Evolutionary conservation across 1,284 basidiomycete genomes (phyloP).

Genomic region (Coriolopsis trogii): DNA sequence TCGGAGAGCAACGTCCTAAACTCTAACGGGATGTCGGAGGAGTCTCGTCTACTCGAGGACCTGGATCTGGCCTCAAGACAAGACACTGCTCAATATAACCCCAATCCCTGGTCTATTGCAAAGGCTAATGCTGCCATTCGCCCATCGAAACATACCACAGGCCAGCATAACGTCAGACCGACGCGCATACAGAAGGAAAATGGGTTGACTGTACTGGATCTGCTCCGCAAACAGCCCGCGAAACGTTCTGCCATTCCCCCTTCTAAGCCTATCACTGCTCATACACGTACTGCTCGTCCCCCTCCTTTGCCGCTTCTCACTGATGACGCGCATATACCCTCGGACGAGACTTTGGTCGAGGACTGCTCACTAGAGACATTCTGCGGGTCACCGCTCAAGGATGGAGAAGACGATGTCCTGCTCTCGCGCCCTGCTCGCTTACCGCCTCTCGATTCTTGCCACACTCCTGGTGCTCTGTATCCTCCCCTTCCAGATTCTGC

Average conservation of each 20-base stretch:
- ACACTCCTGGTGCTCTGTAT: too few species aligned
- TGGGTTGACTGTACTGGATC: conserved; percentile 28
- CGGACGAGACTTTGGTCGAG: conserved; percentile 23
- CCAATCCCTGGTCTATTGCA: conserved; percentile 77
- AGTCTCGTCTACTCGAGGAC: conserved; percentile 46
- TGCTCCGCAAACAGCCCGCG: conserved; percentile 27
- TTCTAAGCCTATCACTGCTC: not conserved
- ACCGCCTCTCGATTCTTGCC: too few species aligned
- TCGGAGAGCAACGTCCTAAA: not conserved
- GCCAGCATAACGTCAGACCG: not conserved
- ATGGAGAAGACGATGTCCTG: too few species aligned
- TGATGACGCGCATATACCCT: conserved; percentile 20
- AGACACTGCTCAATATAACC: conserved; percentile 62
- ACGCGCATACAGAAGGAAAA: conserved; percentile 6
- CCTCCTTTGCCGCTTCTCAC: not conserved
- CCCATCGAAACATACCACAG: conserved; percentile 7
- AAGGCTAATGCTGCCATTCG: conserved; percentile 70
- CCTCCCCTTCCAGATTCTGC: too few species aligned
- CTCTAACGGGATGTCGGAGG: conserved; percentile 23
- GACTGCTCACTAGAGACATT: not conserved
- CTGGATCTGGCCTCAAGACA: conserved; percentile 61
- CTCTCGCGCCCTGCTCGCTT: not conserved
- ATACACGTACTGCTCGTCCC: not conserved
- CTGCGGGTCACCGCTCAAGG: not conserved
- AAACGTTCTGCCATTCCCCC: conserved; percentile 6